phyloP scores from a whole-genome alignment of 2,329 filamentous ascomycete species.

The Cercospora nicotianae region DNA sequence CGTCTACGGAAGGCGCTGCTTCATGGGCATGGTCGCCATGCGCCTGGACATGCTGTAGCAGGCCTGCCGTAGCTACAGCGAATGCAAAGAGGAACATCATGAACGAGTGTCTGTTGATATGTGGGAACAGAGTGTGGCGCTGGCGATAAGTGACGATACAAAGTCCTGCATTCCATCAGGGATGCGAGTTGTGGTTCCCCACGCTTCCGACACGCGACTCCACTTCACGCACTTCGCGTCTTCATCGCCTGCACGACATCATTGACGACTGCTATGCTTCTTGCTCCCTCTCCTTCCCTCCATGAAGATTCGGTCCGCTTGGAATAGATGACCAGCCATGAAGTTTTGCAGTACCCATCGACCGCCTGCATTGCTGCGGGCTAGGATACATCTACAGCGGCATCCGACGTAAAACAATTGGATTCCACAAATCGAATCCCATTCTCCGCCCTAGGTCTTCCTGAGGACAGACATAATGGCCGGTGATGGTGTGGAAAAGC shows the following conservation, averaged over 20 bases:
- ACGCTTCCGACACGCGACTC: neutral
- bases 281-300: neutral
- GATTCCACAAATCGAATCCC: neutral
- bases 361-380: neutral
- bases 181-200: neutral
- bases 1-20: constrained; percentile 43
- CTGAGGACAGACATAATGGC: constrained; percentile 23
- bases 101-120: neutral
- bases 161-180: neutral
- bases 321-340: constrained; percentile 14
- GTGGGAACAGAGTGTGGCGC: neutral
- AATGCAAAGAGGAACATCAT: constrained; percentile 9
- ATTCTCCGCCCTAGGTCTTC: neutral
- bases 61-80: constrained; percentile 9
- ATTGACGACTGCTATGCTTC: neutral
- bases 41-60: constrained; percentile 32
- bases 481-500: constrained; percentile 21
- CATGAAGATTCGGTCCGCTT: neutral
- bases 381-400: neutral
- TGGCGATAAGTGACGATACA: neutral
- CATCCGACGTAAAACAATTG: neutral
- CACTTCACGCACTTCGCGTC: neutral
- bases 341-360: neutral
- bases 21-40: constrained; percentile 43
- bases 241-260: neutral